Percentiles rank a stretch among this genome's conserved stretches.
Conservation (phyloP, 768 basidiomycete species). For the Porpolomopsis calyptriformis region DNA sequence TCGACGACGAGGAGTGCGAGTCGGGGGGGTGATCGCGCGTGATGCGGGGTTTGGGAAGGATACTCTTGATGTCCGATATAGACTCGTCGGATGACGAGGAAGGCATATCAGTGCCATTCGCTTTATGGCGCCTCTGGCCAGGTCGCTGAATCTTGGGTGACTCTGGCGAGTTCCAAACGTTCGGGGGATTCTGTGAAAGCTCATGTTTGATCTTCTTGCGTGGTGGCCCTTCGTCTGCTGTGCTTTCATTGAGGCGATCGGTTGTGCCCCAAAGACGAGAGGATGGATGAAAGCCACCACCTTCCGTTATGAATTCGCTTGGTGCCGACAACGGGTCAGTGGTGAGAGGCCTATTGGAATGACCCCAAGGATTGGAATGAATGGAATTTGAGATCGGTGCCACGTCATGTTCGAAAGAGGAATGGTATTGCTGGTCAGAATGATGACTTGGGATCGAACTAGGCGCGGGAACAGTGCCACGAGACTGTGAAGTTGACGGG, state of each 20-base stretch:
- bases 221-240: constrained; percentile 54
- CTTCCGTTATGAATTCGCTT: constrained; percentile 43
- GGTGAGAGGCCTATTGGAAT: constrained; percentile 21
- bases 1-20: constrained; percentile 18
- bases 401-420: constrained; percentile 31
- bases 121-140: constrained; percentile 37
- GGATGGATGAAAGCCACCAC: constrained; percentile 38
- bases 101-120: constrained; percentile 27
- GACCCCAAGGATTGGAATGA: constrained; percentile 28
- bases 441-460: constrained; percentile 59
- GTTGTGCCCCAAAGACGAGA: constrained; percentile 35
- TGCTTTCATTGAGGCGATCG: constrained; percentile 26
- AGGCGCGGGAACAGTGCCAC: constrained; percentile 59
- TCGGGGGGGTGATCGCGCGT: constrained; percentile 35
- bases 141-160: constrained; percentile 52
- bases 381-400: constrained; percentile 30
- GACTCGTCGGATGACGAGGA: constrained; percentile 67
- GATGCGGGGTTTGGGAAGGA: constrained; percentile 43
- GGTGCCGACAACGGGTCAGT: constrained; percentile 50
- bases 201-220: constrained; percentile 61
- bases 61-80: constrained; percentile 35
- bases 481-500: constrained; percentile 33
- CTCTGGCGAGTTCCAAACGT: constrained; percentile 35
- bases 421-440: constrained; percentile 30
- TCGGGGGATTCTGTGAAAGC: constrained; percentile 26